Percentiles rank a stretch among this genome's conserved stretches.
phyloP scores from a whole-genome alignment of 2,329 filamentous ascomycete species.

The Colletotrichum filicis region DNA sequence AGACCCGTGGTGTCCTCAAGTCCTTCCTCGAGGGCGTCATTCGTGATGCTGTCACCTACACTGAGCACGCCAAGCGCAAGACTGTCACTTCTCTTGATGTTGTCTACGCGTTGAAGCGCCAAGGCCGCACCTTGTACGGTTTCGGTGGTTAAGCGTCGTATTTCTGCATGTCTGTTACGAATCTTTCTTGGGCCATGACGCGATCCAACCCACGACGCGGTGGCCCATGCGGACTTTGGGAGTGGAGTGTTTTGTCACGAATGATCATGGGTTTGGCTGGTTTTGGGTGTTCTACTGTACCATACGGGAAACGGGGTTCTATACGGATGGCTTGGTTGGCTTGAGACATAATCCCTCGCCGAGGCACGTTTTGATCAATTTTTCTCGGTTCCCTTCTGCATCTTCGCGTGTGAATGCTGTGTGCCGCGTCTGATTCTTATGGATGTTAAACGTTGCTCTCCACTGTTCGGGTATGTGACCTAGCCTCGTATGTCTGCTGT shows the following conservation, averaged over 20 bases:
- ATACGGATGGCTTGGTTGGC: slow-evolving; percentile 40
- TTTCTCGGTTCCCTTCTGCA: background rate
- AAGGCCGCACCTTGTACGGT: slow-evolving; percentile 84
- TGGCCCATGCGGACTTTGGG: slow-evolving; percentile 36
- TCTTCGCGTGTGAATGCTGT: background rate
- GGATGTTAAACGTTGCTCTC: background rate
- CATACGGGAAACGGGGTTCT: slow-evolving; percentile 53
- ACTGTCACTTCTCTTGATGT: slow-evolving; percentile 78
- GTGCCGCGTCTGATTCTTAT: background rate
- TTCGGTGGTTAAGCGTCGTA: slow-evolving; percentile 79
- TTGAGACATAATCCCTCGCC: slow-evolving; percentile 35
- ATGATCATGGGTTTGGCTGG: slow-evolving; percentile 54
- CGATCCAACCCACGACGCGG: slow-evolving; percentile 27
- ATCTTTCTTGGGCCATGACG: slow-evolving; percentile 41
- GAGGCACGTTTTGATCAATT: slow-evolving; percentile 32
- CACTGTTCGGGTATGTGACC: background rate
- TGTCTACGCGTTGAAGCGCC: slow-evolving; percentile 75
- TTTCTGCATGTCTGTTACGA: slow-evolving; percentile 50
- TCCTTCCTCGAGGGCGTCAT: slow-evolving; percentile 83
- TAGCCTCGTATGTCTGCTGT: no score
- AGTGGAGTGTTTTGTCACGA: slow-evolving; percentile 52
- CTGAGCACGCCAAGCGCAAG: slow-evolving; percentile 85
- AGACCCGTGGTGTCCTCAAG: slow-evolving; percentile 82
- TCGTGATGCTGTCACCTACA: slow-evolving; percentile 82
- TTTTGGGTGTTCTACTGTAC: slow-evolving; percentile 56